phyloP scores from a whole-genome alignment of 2,329 filamentous ascomycete species.

The Ophiostoma himal-ulmi region DNA sequence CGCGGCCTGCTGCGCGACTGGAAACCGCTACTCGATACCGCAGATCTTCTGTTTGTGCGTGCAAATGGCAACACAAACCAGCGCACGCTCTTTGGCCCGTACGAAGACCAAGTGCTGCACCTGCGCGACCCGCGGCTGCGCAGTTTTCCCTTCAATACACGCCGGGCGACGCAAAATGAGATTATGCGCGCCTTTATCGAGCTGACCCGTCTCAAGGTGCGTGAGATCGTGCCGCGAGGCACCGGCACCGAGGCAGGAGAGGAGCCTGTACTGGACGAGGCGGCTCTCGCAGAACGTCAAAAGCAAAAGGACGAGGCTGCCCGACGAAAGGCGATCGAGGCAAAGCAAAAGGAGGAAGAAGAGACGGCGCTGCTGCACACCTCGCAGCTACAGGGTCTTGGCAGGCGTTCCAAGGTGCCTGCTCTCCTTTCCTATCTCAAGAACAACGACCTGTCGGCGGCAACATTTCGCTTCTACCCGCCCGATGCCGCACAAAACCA shows the following conservation, averaged over 20 bases:
- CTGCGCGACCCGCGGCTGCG: slow-evolving; percentile 74
- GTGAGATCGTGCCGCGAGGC: slow-evolving; percentile 64
- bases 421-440: slow-evolving; percentile 78
- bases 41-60: slow-evolving; percentile 80
- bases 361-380: slow-evolving; percentile 79
- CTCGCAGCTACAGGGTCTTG: slow-evolving; percentile 77
- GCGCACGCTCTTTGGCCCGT: slow-evolving; percentile 80
- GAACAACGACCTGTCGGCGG: slow-evolving; percentile 59
- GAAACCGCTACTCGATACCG: slow-evolving; percentile 76
- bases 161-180: slow-evolving; percentile 86
- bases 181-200: slow-evolving; percentile 93
- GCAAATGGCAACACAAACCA: slow-evolving; percentile 84
- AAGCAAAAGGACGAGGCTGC: slow-evolving; percentile 9
- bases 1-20: slow-evolving; percentile 74
- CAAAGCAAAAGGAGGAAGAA: slow-evolving; percentile 65
- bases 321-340: slow-evolving; percentile 44
- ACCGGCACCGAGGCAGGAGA: slow-evolving; percentile 33
- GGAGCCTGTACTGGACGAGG: slow-evolving; percentile 32
- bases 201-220: slow-evolving; percentile 81
- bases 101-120: slow-evolving; percentile 78
- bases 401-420: slow-evolving; percentile 84
- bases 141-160: slow-evolving; percentile 88
- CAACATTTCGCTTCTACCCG: slow-evolving; percentile 72
- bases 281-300: slow-evolving; percentile 26
- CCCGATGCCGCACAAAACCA: slow-evolving; percentile 52